These are phyloP conservation scores for Cutaneotrichosporon cyanovorans DNA, from an alignment of 1,284 basidiomycete genomes.

Conservation along the genomic window DNA sequence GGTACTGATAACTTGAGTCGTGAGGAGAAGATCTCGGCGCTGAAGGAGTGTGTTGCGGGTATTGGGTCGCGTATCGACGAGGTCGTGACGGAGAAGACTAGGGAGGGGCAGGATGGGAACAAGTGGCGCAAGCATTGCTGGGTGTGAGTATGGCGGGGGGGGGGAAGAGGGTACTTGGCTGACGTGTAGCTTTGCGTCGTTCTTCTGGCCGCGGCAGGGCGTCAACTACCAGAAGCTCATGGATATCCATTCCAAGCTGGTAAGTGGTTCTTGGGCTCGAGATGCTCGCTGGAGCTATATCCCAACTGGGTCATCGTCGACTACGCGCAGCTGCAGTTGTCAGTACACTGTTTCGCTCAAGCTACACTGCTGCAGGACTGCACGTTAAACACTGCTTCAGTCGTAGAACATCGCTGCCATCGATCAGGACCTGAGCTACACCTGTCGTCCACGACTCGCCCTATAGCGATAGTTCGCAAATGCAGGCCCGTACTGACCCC, in stretches of 20 bases:
- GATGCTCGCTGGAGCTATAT: not conserved
- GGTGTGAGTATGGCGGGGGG: slow-evolving; percentile 58
- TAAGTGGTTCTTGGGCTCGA: too few species aligned
- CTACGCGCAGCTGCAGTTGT: too few species aligned
- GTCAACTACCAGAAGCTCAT: slow-evolving; percentile 84
- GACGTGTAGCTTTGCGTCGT: slow-evolving; percentile 67
- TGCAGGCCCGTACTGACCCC: not conserved
- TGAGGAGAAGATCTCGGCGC: slow-evolving; percentile 87
- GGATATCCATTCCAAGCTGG: slow-evolving; percentile 89
- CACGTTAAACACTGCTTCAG: too few species aligned
- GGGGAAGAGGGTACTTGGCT: too few species aligned
- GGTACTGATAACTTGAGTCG: slow-evolving; percentile 86
- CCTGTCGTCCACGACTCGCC: too few species aligned
- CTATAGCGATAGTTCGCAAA: too few species aligned
- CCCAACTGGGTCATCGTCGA: too few species aligned
- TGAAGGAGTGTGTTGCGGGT: slow-evolving; percentile 90
- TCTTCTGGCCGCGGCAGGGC: slow-evolving; percentile 91
- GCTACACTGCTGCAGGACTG: too few species aligned
- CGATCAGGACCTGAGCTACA: too few species aligned
- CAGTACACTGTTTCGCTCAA: too few species aligned
- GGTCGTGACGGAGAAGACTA: slow-evolving; percentile 68
- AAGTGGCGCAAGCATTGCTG: slow-evolving; percentile 91
- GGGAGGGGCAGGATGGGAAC: slow-evolving; percentile 67
- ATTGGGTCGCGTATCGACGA: slow-evolving; percentile 88
- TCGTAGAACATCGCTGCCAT: too few species aligned